Conservation (phyloP, 495 filamentous ascomycete species). For the Cercophora samala region DNA sequence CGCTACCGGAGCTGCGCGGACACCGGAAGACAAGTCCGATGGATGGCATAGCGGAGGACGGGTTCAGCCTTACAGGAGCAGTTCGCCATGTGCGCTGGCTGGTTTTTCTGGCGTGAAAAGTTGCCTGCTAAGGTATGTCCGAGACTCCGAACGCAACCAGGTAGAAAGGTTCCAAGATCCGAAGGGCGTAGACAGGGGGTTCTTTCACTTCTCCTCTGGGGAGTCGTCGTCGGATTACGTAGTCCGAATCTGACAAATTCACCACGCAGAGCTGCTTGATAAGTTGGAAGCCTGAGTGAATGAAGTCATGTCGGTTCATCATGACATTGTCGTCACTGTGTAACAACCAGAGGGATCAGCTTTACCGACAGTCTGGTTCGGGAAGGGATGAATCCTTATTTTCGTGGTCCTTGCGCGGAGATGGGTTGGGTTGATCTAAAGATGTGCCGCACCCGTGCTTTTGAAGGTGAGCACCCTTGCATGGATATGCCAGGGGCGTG, state of each 20-base stretch:
- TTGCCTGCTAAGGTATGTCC: not conserved
- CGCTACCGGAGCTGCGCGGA: not conserved
- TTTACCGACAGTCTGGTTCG: not conserved
- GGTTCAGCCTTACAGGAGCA: not conserved
- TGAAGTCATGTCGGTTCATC: not conserved
- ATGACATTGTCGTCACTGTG: not conserved
- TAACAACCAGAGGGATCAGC: not conserved
- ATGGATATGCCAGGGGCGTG: not conserved
- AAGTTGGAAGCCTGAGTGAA: not conserved
- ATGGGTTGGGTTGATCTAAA: not conserved
- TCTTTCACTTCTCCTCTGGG: not conserved
- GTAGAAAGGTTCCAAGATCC: not conserved
- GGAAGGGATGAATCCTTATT: not conserved
- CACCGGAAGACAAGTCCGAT: not conserved
- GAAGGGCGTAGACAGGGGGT: not conserved
- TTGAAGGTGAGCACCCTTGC: not conserved
- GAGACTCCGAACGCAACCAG: not conserved
- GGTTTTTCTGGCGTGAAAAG: not conserved
- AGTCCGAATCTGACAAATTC: slow-evolving; percentile 3
- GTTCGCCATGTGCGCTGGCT: not conserved
- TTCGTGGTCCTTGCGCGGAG: not conserved
- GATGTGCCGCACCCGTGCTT: not conserved
- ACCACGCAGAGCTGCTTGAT: not conserved
- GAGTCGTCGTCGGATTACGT: not conserved
- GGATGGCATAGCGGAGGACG: not conserved